A percentile compares a stretch with the other conserved stretches of the same genome.
Evolutionary conservation across 208 protist species (phyloP).

Genomic region (Acanthamoeba castellanii): DNA sequence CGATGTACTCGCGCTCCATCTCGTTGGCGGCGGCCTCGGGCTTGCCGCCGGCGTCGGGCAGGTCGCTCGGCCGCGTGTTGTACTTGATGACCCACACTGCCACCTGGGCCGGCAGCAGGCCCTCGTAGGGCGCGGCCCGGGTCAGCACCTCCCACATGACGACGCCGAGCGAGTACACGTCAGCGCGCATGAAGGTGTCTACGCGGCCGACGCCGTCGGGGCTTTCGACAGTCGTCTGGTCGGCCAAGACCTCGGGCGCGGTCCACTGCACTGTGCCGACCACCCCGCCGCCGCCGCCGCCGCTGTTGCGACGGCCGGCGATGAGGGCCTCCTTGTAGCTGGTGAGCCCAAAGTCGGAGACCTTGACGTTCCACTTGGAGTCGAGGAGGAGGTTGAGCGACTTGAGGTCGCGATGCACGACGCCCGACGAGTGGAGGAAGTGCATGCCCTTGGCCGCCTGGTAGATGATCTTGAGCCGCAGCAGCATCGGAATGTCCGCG

Average conservation of each 20-base stretch:
- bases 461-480: not conserved
- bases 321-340: not conserved
- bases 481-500: not conserved
- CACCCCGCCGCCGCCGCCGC: not conserved
- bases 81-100: not conserved
- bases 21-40: not conserved
- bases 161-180: not conserved
- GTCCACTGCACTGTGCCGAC: not conserved
- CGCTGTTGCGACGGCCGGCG: too few relatives aligned
- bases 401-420: constrained; percentile 37
- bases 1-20: constrained; percentile 10
- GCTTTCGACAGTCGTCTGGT: not conserved
- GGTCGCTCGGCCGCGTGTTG: not conserved
- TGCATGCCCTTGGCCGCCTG: constrained; percentile 23
- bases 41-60: constrained; percentile 4
- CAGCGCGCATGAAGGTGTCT: not conserved
- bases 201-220: not conserved
- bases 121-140: not conserved
- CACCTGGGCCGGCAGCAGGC: not conserved
- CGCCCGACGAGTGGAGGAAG: constrained; percentile 6
- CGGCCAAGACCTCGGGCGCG: not conserved
- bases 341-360: not conserved
- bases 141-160: constrained; percentile 4
- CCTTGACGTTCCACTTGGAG: constrained; percentile 9
- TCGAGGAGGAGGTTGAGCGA: not conserved